A percentile compares a stretch with the other conserved stretches of the same genome.
Conservation (phyloP, 2,329 filamentous ascomycete genomes). For the Trichoderma breve region DNA sequence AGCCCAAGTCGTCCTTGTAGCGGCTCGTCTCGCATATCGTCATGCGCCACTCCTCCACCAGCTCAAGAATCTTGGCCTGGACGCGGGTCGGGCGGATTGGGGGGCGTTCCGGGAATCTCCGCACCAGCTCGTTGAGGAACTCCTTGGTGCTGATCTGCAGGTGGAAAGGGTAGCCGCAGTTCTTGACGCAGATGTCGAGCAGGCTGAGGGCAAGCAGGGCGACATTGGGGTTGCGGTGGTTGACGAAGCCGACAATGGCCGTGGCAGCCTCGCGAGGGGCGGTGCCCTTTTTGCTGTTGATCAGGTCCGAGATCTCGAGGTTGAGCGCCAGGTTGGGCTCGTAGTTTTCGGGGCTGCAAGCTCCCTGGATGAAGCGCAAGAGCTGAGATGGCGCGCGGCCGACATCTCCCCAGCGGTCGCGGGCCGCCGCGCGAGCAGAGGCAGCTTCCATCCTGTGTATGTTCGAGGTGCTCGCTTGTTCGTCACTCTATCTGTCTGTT, state of each 20-base stretch:
- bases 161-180: conserved; percentile 98
- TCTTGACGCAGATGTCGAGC: conserved; percentile 98
- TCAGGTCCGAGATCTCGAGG: conserved; percentile 92
- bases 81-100: conserved; percentile 82
- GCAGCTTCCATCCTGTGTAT: conserved; percentile 74
- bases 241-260: conserved; percentile 89
- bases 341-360: conserved; percentile 95
- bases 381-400: conserved; percentile 79
- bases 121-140: conserved; percentile 96
- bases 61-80: conserved; percentile 88
- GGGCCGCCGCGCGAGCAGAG: conserved; percentile 89
- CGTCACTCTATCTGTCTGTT: neutral
- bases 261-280: conserved; percentile 92
- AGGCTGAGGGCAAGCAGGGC: conserved; percentile 85
- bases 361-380: conserved; percentile 92
- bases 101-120: conserved; percentile 90
- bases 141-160: conserved; percentile 98
- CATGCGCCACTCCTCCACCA: conserved; percentile 96
- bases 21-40: conserved; percentile 98
- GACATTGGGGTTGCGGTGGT: conserved; percentile 95
- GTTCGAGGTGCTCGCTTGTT: neutral
- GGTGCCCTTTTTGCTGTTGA: conserved; percentile 96
- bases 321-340: conserved; percentile 96
- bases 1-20: conserved; percentile 95
- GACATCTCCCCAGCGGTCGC: conserved; percentile 87